A percentile compares a stretch with the other conserved stretches of the same genome.
These are phyloP conservation scores for Fusarium armeniacum DNA, from an alignment of 2,329 filamentous ascomycete genomes.

Conservation along the genomic window DNA sequence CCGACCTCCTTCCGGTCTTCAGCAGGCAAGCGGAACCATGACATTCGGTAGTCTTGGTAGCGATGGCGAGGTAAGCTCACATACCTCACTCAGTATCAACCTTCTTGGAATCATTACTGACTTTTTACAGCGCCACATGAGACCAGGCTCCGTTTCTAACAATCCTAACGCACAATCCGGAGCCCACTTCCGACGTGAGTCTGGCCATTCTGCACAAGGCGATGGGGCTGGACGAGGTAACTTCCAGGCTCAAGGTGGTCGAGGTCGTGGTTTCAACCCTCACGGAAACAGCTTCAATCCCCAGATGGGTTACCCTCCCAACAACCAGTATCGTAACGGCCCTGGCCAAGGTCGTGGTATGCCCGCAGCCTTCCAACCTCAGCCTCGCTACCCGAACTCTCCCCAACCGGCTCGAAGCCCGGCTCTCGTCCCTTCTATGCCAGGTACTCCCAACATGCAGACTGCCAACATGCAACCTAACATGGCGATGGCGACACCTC, in stretches of 20 bases:
- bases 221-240: constrained; percentile 68
- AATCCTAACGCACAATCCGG: constrained; percentile 74
- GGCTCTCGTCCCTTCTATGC: constrained; percentile 74
- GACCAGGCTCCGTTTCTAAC: constrained; percentile 74
- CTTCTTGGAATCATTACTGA: constrained; percentile 19
- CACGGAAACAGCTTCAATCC: constrained; percentile 61
- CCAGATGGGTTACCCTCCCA: constrained; percentile 61
- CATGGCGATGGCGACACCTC: constrained; percentile 75
- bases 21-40: constrained; percentile 75
- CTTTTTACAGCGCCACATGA: constrained; percentile 73
- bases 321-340: constrained; percentile 60
- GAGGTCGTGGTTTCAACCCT: constrained; percentile 65
- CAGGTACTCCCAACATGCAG: constrained; percentile 78
- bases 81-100: constrained; percentile 17
- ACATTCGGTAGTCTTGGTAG: constrained; percentile 87
- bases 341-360: constrained; percentile 67
- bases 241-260: constrained; percentile 63
- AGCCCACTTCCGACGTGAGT: constrained; percentile 85
- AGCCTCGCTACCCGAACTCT: constrained; percentile 68
- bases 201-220: constrained; percentile 81
- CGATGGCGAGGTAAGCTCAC: constrained; percentile 78
- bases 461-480: constrained; percentile 66
- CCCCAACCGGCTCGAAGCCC: constrained; percentile 77
- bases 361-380: constrained; percentile 62
- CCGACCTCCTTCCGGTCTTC: constrained; percentile 82